Conservation (phyloP, 257 asterid genomes). For the Lycium barbarum region DNA sequence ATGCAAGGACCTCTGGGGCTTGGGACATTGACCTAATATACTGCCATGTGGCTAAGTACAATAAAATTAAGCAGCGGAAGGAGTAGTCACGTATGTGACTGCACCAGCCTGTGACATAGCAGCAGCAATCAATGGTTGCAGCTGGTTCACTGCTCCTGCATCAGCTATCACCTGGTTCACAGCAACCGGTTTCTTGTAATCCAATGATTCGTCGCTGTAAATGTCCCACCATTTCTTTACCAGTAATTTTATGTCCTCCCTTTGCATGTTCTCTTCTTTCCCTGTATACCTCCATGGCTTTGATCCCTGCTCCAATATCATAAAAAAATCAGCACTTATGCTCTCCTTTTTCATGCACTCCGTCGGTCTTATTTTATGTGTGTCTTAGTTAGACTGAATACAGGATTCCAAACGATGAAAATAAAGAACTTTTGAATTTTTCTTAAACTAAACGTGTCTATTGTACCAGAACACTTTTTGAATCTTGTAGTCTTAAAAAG, state of each 20-base stretch:
- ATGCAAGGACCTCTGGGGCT: neutral
- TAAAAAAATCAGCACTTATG: neutral
- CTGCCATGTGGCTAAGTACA: neutral
- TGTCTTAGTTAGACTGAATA: too few relatives aligned
- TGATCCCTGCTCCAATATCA: slow-evolving; percentile 22
- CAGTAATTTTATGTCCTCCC: slow-evolving; percentile 56
- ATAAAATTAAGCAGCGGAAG: neutral
- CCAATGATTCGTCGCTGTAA: slow-evolving; percentile 47
- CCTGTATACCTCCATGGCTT: slow-evolving; percentile 68
- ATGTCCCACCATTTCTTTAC: slow-evolving; percentile 62
- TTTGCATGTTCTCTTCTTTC: slow-evolving; percentile 55
- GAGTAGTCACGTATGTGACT: slow-evolving; percentile 18
- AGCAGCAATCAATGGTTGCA: slow-evolving; percentile 26
- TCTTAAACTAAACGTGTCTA: too few relatives aligned
- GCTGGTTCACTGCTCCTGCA: slow-evolving; percentile 19
- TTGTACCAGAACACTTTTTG: too few relatives aligned
- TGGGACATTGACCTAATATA: neutral
- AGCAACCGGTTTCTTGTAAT: slow-evolving; percentile 36
- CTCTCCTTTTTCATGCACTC: neutral
- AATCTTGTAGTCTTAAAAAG: too few relatives aligned
- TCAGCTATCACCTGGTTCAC: slow-evolving; percentile 14
- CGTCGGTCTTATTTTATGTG: too few relatives aligned
- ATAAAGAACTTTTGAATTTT: too few relatives aligned
- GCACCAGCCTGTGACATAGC: neutral
- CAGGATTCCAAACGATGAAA: too few relatives aligned